Evolutionary conservation across 805 yeast genomes (phyloP).

Genomic region (Candida schatavii): DNA sequence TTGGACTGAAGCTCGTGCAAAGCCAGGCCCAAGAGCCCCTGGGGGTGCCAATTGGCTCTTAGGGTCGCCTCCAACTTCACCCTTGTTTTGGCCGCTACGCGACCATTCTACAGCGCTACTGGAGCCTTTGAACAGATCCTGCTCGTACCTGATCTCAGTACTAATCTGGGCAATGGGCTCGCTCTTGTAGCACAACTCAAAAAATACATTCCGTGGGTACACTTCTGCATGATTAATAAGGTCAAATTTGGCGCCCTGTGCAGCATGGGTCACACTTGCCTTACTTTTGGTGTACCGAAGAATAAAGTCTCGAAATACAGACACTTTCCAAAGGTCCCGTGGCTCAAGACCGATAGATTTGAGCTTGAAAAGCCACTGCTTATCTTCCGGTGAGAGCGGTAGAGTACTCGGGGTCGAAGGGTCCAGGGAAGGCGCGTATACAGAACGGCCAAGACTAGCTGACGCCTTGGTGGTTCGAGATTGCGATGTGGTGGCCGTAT

Average conservation of each 20-base stretch:
- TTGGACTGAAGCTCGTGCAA: slow-evolving; percentile 36
- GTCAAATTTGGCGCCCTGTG: not conserved
- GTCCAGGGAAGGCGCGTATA: slow-evolving; percentile 23
- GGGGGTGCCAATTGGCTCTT: slow-evolving; percentile 9
- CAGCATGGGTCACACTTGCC: slow-evolving; percentile 1
- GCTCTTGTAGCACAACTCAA: slow-evolving; percentile 35
- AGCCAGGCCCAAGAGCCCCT: slow-evolving; percentile 22
- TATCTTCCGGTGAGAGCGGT: slow-evolving; percentile 60
- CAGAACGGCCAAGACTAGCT: slow-evolving; percentile 32
- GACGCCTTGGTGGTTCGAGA: not conserved
- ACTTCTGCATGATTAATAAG: slow-evolving; percentile 10
- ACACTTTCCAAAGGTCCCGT: slow-evolving; percentile 79
- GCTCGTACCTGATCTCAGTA: not conserved
- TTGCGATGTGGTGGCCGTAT: not conserved
- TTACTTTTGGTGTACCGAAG: slow-evolving; percentile 47
- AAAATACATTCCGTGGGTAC: slow-evolving; percentile 35
- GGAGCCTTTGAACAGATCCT: not conserved
- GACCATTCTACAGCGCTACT: slow-evolving; percentile 4
- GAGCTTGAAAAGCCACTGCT: slow-evolving; percentile 69
- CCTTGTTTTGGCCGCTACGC: slow-evolving; percentile 1
- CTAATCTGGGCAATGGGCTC: slow-evolving; percentile 23
- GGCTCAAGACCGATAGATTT: slow-evolving; percentile 71
- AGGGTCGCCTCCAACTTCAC: not conserved
- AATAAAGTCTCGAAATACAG: slow-evolving; percentile 66
- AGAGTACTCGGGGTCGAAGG: slow-evolving; percentile 11